Evolutionary conservation across 768 basidiomycete species (phyloP).

Genomic region (Termitomyces sp.): DNA sequence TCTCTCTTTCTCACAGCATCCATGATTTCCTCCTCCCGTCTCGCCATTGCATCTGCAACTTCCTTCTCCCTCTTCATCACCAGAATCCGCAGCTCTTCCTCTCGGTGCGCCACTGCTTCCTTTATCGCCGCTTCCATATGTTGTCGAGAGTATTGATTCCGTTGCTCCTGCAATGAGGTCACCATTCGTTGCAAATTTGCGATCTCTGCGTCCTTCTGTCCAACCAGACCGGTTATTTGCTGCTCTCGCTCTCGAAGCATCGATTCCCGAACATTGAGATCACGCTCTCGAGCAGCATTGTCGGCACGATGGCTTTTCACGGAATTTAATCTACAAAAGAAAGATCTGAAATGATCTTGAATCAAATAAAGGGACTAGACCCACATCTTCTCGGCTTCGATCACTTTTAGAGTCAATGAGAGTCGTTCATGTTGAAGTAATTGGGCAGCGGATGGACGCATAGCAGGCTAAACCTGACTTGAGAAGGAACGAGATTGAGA

Average conservation of each 20-base stretch:
- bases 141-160: conserved; percentile 25
- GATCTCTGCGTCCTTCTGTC: conserved; percentile 60
- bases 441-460: conserved; percentile 80
- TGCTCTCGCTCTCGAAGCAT: conserved; percentile 51
- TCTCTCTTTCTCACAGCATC: conserved; percentile 61
- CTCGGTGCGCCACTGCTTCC: conserved; percentile 55
- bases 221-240: conserved; percentile 39
- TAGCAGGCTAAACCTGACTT: conserved; percentile 55
- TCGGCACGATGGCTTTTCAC: conserved; percentile 61
- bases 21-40: conserved; percentile 69
- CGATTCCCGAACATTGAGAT: conserved; percentile 54
- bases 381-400: conserved; percentile 77
- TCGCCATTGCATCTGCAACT: conserved; percentile 57
- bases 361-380: neutral
- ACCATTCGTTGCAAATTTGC: conserved; percentile 40
- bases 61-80: conserved; percentile 68
- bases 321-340: conserved; percentile 43
- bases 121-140: conserved; percentile 44
- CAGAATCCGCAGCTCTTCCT: conserved; percentile 62
- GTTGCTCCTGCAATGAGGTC: conserved; percentile 31
- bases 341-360: neutral
- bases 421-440: conserved; percentile 78
- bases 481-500: neutral
- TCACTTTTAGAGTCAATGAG: conserved; percentile 63
- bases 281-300: conserved; percentile 57